Conservation (phyloP, 83 land plant species). For the Picea abies region DNA sequence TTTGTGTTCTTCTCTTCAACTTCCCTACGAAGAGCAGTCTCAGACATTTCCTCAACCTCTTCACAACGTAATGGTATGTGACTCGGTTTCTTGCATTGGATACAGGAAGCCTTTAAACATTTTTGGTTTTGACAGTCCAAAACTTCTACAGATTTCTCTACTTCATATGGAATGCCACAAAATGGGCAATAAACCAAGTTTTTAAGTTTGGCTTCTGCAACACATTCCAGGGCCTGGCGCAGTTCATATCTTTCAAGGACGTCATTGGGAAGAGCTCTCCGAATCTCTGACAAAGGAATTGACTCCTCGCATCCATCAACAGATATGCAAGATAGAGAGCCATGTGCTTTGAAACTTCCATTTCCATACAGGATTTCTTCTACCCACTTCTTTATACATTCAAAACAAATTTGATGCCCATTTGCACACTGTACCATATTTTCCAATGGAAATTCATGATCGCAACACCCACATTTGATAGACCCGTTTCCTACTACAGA, state of each 20-base stretch:
- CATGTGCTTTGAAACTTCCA: not conserved
- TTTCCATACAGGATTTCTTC: too few species aligned
- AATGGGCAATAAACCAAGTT: not conserved
- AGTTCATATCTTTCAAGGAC: not conserved
- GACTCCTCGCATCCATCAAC: too few species aligned
- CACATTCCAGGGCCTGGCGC: too few species aligned
- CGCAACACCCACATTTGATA: too few species aligned
- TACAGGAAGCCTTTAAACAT: constrained; percentile 33
- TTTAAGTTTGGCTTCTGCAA: not conserved
- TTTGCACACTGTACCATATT: too few species aligned
- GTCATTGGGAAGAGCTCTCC: not conserved
- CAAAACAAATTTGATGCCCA: too few species aligned
- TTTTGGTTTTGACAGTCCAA: not conserved
- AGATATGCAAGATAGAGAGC: too few species aligned
- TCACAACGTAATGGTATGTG: constrained; percentile 43
- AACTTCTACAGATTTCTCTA: not conserved
- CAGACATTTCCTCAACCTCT: too few species aligned
- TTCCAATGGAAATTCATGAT: too few species aligned
- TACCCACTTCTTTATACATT: too few species aligned
- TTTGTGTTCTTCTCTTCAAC: constrained; percentile 48
- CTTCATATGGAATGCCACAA: not conserved
- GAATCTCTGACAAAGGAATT: not conserved
- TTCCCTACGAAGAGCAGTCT: constrained; percentile 27
- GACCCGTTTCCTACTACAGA: not conserved
- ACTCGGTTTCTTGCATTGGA: constrained; percentile 34